A percentile compares a stretch with the other conserved stretches of the same genome.
These are phyloP conservation scores for Leccinum barrowsii DNA, from an alignment of 768 basidiomycete genomes.

Conservation along the genomic window DNA sequence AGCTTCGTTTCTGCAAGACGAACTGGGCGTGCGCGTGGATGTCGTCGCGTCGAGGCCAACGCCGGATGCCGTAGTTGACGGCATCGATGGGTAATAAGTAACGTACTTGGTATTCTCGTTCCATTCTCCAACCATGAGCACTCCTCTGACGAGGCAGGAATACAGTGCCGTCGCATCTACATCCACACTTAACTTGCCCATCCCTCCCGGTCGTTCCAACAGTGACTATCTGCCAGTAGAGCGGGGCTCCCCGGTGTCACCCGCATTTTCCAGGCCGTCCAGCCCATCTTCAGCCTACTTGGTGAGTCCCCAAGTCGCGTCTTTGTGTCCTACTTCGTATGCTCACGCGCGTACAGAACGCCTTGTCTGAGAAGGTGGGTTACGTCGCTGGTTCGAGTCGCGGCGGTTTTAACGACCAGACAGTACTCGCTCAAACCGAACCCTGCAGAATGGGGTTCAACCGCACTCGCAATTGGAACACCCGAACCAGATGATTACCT, in stretches of 20 bases:
- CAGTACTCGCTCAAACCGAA: constrained; percentile 40
- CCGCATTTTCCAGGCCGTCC: constrained; percentile 16
- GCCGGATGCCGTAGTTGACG: constrained; percentile 44
- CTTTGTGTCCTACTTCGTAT: fast-evolving
- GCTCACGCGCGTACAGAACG: constrained; percentile 20
- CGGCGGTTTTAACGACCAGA: background rate
- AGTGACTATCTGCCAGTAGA: constrained; percentile 11
- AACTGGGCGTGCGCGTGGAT: constrained; percentile 47
- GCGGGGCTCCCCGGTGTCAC: constrained; percentile 13
- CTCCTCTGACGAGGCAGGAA: constrained; percentile 23
- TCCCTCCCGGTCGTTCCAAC: constrained; percentile 13
- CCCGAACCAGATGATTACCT: constrained; percentile 63
- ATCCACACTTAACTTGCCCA: constrained; percentile 18
- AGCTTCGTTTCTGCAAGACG: constrained; percentile 44
- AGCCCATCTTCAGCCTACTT: constrained; percentile 27
- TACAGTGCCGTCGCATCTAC: constrained; percentile 27
- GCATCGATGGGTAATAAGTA: constrained; percentile 14
- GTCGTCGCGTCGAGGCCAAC: constrained; percentile 55
- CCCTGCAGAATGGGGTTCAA: constrained; percentile 49
- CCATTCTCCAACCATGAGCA: constrained; percentile 20
- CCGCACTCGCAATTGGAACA: constrained; percentile 38
- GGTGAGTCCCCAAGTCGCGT: constrained; percentile 14
- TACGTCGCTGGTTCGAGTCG: background rate
- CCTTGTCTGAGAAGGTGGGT: constrained; percentile 25
- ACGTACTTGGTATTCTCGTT: background rate